These are phyloP conservation scores for Zelonia costaricensis DNA, from an alignment of 208 protist species.

Conservation along the genomic window DNA sequence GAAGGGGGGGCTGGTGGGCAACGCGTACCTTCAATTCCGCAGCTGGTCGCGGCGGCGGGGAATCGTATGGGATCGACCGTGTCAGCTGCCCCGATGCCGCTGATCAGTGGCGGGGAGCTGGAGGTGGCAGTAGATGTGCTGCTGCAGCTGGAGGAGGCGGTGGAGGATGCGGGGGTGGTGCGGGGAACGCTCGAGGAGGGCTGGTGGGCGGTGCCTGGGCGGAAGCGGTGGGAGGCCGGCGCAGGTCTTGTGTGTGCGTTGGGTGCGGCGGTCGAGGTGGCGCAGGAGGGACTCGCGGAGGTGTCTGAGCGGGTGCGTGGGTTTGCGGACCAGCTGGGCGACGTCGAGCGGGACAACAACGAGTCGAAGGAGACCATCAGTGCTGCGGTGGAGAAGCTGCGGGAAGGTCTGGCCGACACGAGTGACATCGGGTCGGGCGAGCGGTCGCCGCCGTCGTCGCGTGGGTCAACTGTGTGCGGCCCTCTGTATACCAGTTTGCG, in stretches of 20 bases:
- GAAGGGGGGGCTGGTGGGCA: not conserved
- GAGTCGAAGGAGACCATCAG: constrained; percentile 8
- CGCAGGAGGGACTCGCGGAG: not conserved
- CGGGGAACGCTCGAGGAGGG: not conserved
- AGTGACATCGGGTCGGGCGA: not conserved
- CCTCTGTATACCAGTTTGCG: constrained; percentile 13
- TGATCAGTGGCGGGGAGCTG: not conserved
- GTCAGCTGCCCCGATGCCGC: too few species aligned
- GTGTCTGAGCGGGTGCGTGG: not conserved
- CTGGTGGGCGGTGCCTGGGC: constrained; percentile 2
- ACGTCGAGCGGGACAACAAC: not conserved
- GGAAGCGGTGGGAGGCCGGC: not conserved
- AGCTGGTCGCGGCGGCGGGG: not conserved
- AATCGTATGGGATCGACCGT: not conserved
- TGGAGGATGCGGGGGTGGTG: constrained; percentile 5
- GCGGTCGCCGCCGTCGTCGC: constrained; percentile 2
- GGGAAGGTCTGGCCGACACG: constrained; percentile 3
- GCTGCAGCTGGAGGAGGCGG: not conserved
- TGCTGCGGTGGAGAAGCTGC: constrained; percentile 12
- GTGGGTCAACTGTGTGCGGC: constrained; percentile 14
- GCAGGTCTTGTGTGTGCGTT: not conserved
- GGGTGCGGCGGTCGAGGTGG: constrained; percentile 2
- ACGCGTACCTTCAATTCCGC: not conserved
- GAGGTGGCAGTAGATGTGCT: not conserved
- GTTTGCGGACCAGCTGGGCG: constrained; percentile 4